These are phyloP conservation scores for Torulaspora franciscae DNA, from an alignment of 805 yeast genomes.

Conservation along the genomic window DNA sequence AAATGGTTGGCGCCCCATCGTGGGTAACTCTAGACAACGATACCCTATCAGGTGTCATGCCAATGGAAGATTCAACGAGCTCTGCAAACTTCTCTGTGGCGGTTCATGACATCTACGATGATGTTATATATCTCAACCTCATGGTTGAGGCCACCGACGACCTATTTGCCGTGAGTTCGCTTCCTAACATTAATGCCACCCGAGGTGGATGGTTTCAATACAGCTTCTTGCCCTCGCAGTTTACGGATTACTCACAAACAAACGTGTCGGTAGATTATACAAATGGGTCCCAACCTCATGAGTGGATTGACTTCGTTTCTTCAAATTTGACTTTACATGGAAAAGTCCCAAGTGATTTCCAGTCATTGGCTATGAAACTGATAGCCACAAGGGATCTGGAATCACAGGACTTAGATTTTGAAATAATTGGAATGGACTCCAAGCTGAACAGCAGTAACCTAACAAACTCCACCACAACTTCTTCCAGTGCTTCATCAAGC, in stretches of 20 bases:
- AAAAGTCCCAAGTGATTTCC: slow-evolving; percentile 50
- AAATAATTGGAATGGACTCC: slow-evolving; percentile 47
- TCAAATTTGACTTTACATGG: slow-evolving; percentile 68
- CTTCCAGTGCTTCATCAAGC: slow-evolving; percentile 23
- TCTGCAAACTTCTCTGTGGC: slow-evolving; percentile 47
- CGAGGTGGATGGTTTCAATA: slow-evolving; percentile 56
- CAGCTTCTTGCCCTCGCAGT: slow-evolving; percentile 48
- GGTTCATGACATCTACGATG: slow-evolving; percentile 55
- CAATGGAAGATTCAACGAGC: slow-evolving; percentile 39
- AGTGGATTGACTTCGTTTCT: slow-evolving; percentile 64
- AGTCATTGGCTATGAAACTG: slow-evolving; percentile 39
- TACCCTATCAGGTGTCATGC: slow-evolving; percentile 53
- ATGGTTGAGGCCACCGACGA: slow-evolving; percentile 49
- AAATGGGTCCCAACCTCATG: slow-evolving; percentile 35
- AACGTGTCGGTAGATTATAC: slow-evolving; percentile 42
- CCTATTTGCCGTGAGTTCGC: slow-evolving; percentile 49
- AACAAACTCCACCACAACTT: slow-evolving; percentile 8
- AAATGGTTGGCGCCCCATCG: slow-evolving; percentile 49
- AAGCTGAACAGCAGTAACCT: slow-evolving; percentile 9
- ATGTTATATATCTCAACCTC: slow-evolving; percentile 54
- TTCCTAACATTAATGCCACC: slow-evolving; percentile 65
- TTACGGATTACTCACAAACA: slow-evolving; percentile 51
- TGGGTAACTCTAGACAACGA: slow-evolving; percentile 50
- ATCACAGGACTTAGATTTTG: slow-evolving; percentile 43
- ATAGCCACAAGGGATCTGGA: slow-evolving; percentile 37